Evolutionary conservation across 179 eudicot genomes (phyloP), one percentile per base, ranked within the genome.

Genomic region (Corrigiola litoralis): DNA sequence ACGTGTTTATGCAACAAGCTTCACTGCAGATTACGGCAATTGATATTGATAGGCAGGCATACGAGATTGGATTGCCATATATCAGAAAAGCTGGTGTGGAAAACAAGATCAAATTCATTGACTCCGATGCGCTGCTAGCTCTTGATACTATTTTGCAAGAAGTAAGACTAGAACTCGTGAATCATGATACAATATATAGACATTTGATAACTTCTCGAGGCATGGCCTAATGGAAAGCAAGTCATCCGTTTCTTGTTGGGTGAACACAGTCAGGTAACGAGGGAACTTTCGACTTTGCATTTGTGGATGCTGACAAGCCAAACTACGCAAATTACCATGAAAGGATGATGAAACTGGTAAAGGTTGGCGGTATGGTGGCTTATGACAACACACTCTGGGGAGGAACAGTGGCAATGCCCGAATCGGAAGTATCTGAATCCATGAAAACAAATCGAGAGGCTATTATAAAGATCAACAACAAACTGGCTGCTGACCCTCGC

Each of bases 341-440:
- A 69, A 75, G 66, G 54, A 14, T 83, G 32, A 14, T 83, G 65
- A 81, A 77, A 54, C 68, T 85, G 24, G 34, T 83, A 24, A 86
- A 68, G 58, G 69, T 79, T 16, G 87, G 87, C 0, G 89, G 89
- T 8, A 18, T 87, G 1, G 38, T 85, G 17, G 72, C 79, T 1
- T 87, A 83, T 21, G 95, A 85, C 62, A 82, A 87, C 72, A 85
- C 95, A 1, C 71, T 82, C 0, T 87, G 95, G 88, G 57, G 65
- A 9, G 95, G 95, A 12, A 61, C 77, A 0, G 88, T 87, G 4
- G 86, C 77, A 6, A 59, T 60, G 72, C 59, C 87, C 0, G 87
- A 85, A 44, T 76, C 78, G 16, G 17, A 52, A 16, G 84, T 81
- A 38, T 72, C 69, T 0, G 75, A 75, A 8, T 4, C 6, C 14